Conservation (phyloP, 2,329 filamentous ascomycete genomes). For the Decorospora gaudefroyi region DNA sequence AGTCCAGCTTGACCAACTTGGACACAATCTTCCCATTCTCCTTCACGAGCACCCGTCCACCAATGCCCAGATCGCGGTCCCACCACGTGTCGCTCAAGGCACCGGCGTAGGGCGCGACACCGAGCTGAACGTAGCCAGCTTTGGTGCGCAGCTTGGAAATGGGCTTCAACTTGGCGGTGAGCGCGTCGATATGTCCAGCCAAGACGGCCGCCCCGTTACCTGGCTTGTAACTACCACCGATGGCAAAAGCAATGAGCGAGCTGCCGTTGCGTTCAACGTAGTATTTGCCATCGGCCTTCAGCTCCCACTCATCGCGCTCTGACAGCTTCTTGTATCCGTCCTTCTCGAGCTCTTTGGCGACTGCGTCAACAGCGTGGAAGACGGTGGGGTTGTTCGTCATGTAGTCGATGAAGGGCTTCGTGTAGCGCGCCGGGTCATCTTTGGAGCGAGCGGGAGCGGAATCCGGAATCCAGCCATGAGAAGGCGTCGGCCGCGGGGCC, state of each 20-base stretch:
- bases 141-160: conserved; percentile 82
- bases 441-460: conserved; percentile 25
- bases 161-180: conserved; percentile 89
- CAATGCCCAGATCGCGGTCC: conserved; percentile 92
- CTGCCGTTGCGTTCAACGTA: conserved; percentile 84
- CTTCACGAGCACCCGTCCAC: conserved; percentile 83
- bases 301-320: conserved; percentile 79
- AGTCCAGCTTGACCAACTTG: conserved; percentile 86
- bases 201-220: conserved; percentile 89
- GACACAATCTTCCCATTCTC: conserved; percentile 77
- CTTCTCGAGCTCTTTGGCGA: conserved; percentile 71
- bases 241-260: conserved; percentile 80
- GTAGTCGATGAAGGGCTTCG: conserved; percentile 84
- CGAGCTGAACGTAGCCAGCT: conserved; percentile 85
- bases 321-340: conserved; percentile 79
- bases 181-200: conserved; percentile 88
- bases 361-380: conserved; percentile 84
- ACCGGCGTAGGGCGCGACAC: conserved; percentile 90
- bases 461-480: conserved; percentile 25
- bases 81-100: conserved; percentile 90
- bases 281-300: conserved; percentile 84
- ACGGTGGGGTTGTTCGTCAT: conserved; percentile 89
- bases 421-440: conserved; percentile 58
- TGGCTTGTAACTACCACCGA: conserved; percentile 78
- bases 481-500: conserved; percentile 14